These are phyloP conservation scores for Artemisia annua DNA, from an alignment of 129 eudicot genomes.

Conservation along the genomic window DNA sequence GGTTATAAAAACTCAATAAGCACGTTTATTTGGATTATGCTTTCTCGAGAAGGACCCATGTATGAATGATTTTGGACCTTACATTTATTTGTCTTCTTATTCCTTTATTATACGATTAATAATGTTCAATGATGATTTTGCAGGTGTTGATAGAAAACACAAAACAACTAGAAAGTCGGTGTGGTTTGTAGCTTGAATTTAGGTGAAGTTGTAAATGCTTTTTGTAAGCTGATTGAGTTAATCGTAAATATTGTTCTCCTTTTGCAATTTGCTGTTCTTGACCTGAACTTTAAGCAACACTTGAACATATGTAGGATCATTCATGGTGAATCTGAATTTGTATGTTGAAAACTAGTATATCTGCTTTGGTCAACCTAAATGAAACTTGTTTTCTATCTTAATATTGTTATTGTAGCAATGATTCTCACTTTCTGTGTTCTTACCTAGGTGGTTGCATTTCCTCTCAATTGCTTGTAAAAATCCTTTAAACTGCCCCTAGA, in stretches of 20 bases:
- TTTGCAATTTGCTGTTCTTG: constrained; percentile 1
- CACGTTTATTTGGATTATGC: too few relatives aligned
- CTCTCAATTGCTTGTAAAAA: background rate
- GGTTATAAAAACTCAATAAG: too few relatives aligned
- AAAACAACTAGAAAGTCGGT: constrained; percentile 62
- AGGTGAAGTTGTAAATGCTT: background rate
- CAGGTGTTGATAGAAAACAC: constrained; percentile 87
- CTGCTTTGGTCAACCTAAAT: constrained; percentile 5
- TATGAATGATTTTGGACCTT: too few relatives aligned
- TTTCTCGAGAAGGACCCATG: too few relatives aligned
- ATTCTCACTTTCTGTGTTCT: background rate
- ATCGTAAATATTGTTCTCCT: background rate
- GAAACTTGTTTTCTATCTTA: constrained; percentile 18
- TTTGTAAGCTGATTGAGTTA: constrained; percentile 13
- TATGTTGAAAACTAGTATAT: background rate
- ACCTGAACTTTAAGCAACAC: constrained; percentile 5
- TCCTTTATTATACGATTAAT: constrained; percentile 1
- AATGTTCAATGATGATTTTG: constrained; percentile 15
- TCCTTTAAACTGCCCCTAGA: too few relatives aligned
- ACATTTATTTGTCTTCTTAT: background rate
- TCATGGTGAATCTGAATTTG: background rate
- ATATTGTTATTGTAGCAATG: constrained; percentile 5
- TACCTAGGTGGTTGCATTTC: background rate
- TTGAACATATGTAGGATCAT: background rate
- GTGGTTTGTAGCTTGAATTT: background rate